Evolutionary conservation across 306 rosid species (phyloP).

Genomic region (Purshia tridentata): DNA sequence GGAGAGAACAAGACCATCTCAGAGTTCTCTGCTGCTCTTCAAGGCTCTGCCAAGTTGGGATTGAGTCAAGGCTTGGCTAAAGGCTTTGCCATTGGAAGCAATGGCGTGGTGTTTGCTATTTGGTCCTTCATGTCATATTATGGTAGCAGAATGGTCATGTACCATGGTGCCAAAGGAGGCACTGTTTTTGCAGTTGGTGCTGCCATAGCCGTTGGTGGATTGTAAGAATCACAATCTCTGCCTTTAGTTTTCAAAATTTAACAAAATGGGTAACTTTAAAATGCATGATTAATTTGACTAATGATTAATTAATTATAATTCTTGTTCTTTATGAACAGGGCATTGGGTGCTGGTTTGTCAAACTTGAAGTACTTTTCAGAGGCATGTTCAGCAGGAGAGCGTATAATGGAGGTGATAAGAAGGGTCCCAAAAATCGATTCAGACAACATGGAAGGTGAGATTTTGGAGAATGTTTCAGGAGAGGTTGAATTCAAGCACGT

Average conservation of each 20-base stretch:
- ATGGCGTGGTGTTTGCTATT: conserved; percentile 73
- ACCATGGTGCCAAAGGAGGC: conserved; percentile 81
- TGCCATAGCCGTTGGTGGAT: conserved; percentile 72
- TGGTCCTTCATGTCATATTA: conserved; percentile 85
- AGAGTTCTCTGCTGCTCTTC: conserved; percentile 68
- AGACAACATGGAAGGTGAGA: conserved; percentile 59
- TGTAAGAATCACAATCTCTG: conserved; percentile 40
- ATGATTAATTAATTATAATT: neutral
- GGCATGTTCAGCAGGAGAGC: conserved; percentile 66
- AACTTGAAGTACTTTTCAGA: conserved; percentile 81
- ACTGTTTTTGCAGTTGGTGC: conserved; percentile 87
- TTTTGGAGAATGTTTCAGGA: conserved; percentile 45
- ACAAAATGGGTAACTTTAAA: neutral
- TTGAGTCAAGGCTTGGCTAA: conserved; percentile 84
- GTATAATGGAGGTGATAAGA: conserved; percentile 68
- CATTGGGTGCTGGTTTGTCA: conserved; percentile 77
- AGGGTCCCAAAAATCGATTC: conserved; percentile 88
- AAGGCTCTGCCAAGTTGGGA: conserved; percentile 66
- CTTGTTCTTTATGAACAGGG: conserved; percentile 37
- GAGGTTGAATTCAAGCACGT: conserved; percentile 64
- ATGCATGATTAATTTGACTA: neutral
- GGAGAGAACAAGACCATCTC: conserved; percentile 69
- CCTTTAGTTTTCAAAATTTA: neutral
- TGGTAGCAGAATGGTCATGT: conserved; percentile 91
- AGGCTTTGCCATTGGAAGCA: conserved; percentile 93